phyloP scores from a whole-genome alignment of 345 rosid species.

The Heritiera fomes region DNA sequence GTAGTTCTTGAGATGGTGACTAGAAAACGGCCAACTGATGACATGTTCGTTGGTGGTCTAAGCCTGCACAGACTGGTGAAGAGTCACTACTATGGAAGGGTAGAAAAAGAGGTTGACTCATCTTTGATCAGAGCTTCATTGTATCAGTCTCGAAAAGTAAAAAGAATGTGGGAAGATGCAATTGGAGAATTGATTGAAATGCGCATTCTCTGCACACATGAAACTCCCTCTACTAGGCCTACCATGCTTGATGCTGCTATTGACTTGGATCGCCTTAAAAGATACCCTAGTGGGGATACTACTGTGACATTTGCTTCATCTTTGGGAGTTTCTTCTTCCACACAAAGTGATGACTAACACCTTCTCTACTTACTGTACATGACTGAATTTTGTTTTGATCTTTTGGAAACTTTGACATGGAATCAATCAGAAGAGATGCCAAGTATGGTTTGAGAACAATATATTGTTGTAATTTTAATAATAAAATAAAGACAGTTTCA shows the following conservation, averaged over 20 bases:
- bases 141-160: constrained; percentile 41
- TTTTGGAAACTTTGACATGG: not conserved
- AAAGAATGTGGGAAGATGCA: constrained; percentile 53
- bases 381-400: not conserved
- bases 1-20: constrained; percentile 61
- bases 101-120: constrained; percentile 44
- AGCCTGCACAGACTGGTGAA: constrained; percentile 55
- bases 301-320: constrained; percentile 52
- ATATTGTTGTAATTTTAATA: too few species aligned
- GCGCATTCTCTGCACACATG: constrained; percentile 60
- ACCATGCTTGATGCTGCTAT: constrained; percentile 64
- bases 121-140: constrained; percentile 40
- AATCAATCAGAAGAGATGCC: not conserved
- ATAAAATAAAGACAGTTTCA: too few species aligned
- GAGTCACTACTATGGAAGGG: constrained; percentile 36
- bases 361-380: not conserved
- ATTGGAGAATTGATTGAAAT: constrained; percentile 45
- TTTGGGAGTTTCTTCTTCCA: constrained; percentile 55
- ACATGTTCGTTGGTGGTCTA: constrained; percentile 43
- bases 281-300: constrained; percentile 48
- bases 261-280: constrained; percentile 53
- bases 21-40: constrained; percentile 51
- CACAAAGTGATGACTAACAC: constrained; percentile 35
- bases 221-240: constrained; percentile 53
- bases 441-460: not conserved